Conservation (phyloP, 2,329 filamentous ascomycete genomes). For the Fusarium virguliforme region DNA sequence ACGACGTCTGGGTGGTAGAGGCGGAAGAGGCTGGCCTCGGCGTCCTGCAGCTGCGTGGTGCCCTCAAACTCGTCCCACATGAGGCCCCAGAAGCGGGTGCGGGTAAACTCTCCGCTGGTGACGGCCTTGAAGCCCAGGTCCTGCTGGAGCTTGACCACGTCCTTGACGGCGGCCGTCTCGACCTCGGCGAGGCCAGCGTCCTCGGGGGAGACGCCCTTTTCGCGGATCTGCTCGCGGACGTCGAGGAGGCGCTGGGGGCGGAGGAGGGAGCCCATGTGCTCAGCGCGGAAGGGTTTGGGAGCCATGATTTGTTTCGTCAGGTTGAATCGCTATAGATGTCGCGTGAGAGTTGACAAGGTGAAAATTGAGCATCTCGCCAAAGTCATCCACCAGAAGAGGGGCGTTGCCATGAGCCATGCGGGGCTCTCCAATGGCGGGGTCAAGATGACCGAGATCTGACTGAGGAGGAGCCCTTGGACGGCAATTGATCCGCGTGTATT, state of each 20-base stretch:
- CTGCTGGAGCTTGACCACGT: slow-evolving; percentile 79
- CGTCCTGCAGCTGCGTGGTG: slow-evolving; percentile 65
- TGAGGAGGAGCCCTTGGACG: slow-evolving; percentile 7
- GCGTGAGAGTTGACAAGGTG: background rate
- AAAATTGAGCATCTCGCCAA: background rate
- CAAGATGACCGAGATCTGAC: slow-evolving; percentile 33
- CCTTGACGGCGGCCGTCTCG: slow-evolving; percentile 68
- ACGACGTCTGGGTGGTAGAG: slow-evolving; percentile 71
- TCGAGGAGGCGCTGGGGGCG: slow-evolving; percentile 69
- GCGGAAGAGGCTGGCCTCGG: slow-evolving; percentile 67
- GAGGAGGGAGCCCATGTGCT: slow-evolving; percentile 82
- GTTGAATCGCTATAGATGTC: background rate
- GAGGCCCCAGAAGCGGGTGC: slow-evolving; percentile 63
- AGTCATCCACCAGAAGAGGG: slow-evolving; percentile 29
- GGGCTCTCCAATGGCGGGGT: slow-evolving; percentile 36
- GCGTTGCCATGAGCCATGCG: slow-evolving; percentile 28
- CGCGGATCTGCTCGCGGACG: slow-evolving; percentile 53
- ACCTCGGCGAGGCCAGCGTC: slow-evolving; percentile 70
- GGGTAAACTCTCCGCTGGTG: slow-evolving; percentile 79
- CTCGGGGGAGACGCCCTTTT: slow-evolving; percentile 61
- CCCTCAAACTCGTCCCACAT: slow-evolving; percentile 71
- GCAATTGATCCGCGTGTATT: slow-evolving; percentile 17
- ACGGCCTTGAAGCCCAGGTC: slow-evolving; percentile 77
- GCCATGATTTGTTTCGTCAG: slow-evolving; percentile 32
- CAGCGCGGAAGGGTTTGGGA: slow-evolving; percentile 77